These are phyloP conservation scores for Penicillium waksmanii DNA, from an alignment of 495 filamentous ascomycete species.

Conservation along the genomic window DNA sequence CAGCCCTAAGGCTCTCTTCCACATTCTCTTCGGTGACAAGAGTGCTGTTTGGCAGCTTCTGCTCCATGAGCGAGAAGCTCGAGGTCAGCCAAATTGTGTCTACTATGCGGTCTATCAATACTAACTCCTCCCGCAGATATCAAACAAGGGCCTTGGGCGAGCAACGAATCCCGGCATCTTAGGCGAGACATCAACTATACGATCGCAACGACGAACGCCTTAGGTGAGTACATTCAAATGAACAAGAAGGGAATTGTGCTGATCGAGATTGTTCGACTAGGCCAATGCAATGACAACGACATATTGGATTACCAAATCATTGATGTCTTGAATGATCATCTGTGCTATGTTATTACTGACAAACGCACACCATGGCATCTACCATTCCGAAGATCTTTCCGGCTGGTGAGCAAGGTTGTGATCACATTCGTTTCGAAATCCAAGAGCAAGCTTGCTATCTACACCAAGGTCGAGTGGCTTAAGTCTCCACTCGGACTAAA, in stretches of 20 bases:
- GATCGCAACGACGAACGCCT: constrained; percentile 66
- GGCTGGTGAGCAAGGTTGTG: constrained; percentile 85
- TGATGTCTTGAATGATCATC: constrained; percentile 89
- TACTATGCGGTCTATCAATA: not conserved
- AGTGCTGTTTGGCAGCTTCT: constrained; percentile 91
- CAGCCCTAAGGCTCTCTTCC: constrained; percentile 90
- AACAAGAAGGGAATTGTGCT: not conserved
- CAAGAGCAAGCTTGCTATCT: constrained; percentile 88
- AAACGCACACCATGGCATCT: constrained; percentile 89
- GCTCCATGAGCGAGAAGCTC: constrained; percentile 81
- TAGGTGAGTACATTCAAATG: constrained; percentile 51
- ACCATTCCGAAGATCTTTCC: constrained; percentile 76
- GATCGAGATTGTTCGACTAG: constrained; percentile 29
- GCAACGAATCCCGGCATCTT: constrained; percentile 67
- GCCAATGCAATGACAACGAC: constrained; percentile 52
- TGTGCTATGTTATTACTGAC: constrained; percentile 93
- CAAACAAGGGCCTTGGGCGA: constrained; percentile 84
- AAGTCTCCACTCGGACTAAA: constrained; percentile 64
- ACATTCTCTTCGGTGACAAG: constrained; percentile 94
- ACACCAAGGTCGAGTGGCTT: constrained; percentile 84
- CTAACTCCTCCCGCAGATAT: constrained; percentile 49
- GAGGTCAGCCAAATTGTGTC: constrained; percentile 43
- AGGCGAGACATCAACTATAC: constrained; percentile 79
- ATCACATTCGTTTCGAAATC: constrained; percentile 92
- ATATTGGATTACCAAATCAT: constrained; percentile 87